Conservation (phyloP, 306 rosid genomes). For the Prinsepia uniflora region DNA sequence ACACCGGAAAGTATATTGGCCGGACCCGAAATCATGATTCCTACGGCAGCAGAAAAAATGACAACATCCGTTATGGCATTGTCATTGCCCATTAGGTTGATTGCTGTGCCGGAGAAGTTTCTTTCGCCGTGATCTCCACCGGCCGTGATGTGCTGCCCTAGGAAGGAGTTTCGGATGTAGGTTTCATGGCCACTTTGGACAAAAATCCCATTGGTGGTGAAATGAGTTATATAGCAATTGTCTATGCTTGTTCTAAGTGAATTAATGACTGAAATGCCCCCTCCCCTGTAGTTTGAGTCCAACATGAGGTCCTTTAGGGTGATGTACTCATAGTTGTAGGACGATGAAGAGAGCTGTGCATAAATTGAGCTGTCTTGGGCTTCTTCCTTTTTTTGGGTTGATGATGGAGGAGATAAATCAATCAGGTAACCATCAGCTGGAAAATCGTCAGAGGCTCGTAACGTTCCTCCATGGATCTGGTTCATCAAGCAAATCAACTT, state of each 20-base stretch:
- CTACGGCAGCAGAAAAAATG: conserved; percentile 66
- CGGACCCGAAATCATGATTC: conserved; percentile 62
- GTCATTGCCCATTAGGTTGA: conserved; percentile 66
- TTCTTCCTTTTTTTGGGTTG: conserved; percentile 19
- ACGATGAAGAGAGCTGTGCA: conserved; percentile 35
- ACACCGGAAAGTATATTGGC: conserved; percentile 72
- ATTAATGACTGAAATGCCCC: conserved; percentile 68
- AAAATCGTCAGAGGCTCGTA: conserved; percentile 63
- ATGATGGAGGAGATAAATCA: conserved; percentile 53
- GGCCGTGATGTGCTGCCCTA: conserved; percentile 90
- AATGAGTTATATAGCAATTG: conserved; percentile 85
- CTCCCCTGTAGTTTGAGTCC: conserved; percentile 82
- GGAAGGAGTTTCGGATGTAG: conserved; percentile 69
- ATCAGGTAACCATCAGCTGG: conserved; percentile 56
- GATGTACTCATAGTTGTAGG: conserved; percentile 73
- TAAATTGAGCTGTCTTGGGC: conserved; percentile 17
- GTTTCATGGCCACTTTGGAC: conserved; percentile 85
- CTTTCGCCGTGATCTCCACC: conserved; percentile 57
- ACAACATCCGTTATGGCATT: conserved; percentile 82
- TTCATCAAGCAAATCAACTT: conserved; percentile 16
- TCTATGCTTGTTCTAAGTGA: conserved; percentile 75
- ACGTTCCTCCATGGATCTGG: conserved; percentile 88
- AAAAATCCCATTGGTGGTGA: conserved; percentile 63
- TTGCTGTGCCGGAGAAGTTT: conserved; percentile 74
- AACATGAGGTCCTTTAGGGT: conserved; percentile 63